Percentiles rank a stretch among this genome's conserved stretches.
Conservation (phyloP, 1,284 basidiomycete species). For the Ustilago lituana region DNA sequence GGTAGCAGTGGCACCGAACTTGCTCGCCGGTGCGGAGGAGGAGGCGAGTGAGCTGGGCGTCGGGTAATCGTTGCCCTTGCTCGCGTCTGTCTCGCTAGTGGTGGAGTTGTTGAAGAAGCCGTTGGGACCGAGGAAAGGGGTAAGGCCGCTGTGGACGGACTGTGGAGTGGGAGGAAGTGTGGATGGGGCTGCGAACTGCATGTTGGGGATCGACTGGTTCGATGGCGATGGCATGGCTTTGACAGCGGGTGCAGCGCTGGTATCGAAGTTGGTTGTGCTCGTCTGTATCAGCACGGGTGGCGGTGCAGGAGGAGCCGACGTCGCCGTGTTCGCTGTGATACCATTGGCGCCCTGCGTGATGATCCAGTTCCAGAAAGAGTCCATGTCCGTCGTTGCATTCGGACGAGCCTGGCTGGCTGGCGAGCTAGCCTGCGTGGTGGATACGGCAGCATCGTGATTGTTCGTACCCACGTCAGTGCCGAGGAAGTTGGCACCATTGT, state of each 20-base stretch:
- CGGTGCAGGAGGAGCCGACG: constrained; percentile 1
- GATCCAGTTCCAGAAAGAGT: constrained; percentile 62
- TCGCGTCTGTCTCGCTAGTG: neutral
- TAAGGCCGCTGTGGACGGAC: constrained; percentile 27
- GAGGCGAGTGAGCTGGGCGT: constrained; percentile 27
- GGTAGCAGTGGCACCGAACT: no score
- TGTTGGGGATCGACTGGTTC: neutral
- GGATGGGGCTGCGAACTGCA: constrained; percentile 1
- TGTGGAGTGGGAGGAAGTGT: constrained; percentile 22
- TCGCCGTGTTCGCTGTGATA: constrained; percentile 17
- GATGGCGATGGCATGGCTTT: neutral
- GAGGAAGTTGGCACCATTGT: neutral
- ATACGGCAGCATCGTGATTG: constrained; percentile 2
- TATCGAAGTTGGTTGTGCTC: neutral
- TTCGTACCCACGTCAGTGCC: neutral
- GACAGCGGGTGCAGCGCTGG: neutral
- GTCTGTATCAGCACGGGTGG: constrained; percentile 22
- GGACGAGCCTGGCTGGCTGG: constrained; percentile 11
- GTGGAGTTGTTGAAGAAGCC: constrained; percentile 26
- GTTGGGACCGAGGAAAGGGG: constrained; percentile 39
- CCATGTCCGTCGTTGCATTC: constrained; percentile 38
- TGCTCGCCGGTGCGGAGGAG: constrained; percentile 4
- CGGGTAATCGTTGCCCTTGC: constrained; percentile 15
- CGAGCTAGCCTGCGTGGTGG: constrained; percentile 16
- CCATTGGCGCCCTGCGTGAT: constrained; percentile 53